Evolutionary conservation across 192 early-diverging fungal genomes (phyloP).

Genomic region (Linnemannia zychae): DNA sequence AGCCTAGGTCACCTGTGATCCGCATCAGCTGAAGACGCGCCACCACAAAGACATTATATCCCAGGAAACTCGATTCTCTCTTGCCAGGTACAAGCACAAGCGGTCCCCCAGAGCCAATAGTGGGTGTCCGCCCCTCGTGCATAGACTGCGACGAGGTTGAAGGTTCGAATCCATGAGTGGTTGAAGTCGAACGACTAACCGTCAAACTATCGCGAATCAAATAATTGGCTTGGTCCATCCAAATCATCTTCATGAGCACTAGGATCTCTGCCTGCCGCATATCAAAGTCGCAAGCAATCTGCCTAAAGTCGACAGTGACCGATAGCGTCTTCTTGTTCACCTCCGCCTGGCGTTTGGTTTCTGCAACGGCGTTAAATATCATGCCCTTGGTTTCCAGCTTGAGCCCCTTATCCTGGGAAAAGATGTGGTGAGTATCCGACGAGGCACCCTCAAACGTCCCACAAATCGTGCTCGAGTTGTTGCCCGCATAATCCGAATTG

Average conservation of each 20-base stretch:
- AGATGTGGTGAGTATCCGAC: slow-evolving; percentile 75
- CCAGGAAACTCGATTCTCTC: slow-evolving; percentile 57
- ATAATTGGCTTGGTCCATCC: slow-evolving; percentile 71
- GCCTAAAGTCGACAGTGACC: slow-evolving; percentile 69
- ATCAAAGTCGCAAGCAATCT: slow-evolving; percentile 69
- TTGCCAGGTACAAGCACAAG: slow-evolving; percentile 17
- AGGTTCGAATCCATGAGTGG: slow-evolving; percentile 37
- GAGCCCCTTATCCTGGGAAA: slow-evolving; percentile 78
- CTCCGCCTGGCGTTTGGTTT: slow-evolving; percentile 60
- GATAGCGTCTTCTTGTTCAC: slow-evolving; percentile 67
- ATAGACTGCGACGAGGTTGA: slow-evolving; percentile 4
- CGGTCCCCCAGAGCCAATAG: not conserved
- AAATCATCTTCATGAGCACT: slow-evolving; percentile 75
- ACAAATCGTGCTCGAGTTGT: slow-evolving; percentile 65
- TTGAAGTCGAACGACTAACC: slow-evolving; percentile 38
- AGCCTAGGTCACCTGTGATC: slow-evolving; percentile 72
- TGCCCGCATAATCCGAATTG: slow-evolving; percentile 50
- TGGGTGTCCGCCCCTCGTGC: not conserved
- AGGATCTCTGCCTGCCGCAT: slow-evolving; percentile 82
- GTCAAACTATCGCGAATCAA: slow-evolving; percentile 45
- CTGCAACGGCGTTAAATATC: slow-evolving; percentile 70
- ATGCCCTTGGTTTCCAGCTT: slow-evolving; percentile 72
- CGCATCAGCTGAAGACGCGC: slow-evolving; percentile 60
- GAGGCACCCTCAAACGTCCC: slow-evolving; percentile 71
- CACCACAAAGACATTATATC: slow-evolving; percentile 60